phyloP scores from a whole-genome alignment of 768 basidiomycete genomes.

The Tylopilus vinaceipallidus region DNA sequence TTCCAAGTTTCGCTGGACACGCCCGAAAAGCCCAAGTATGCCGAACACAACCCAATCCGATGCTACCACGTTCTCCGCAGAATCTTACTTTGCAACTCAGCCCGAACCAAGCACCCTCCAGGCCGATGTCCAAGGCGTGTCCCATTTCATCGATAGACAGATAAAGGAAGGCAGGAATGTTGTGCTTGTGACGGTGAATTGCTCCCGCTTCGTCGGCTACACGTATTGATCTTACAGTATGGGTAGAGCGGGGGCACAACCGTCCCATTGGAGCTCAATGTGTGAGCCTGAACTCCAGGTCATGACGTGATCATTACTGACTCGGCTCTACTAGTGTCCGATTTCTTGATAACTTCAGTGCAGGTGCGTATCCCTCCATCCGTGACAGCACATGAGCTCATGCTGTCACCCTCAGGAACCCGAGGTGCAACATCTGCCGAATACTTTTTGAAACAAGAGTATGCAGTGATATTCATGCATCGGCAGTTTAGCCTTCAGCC shows the following conservation, averaged over 20 bases:
- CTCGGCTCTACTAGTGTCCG: slow-evolving; percentile 72
- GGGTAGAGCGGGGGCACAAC: slow-evolving; percentile 95
- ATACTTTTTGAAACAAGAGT: slow-evolving; percentile 91
- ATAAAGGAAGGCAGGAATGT: slow-evolving; percentile 64
- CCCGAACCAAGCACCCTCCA: slow-evolving; percentile 71
- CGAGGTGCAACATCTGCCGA: slow-evolving; percentile 97
- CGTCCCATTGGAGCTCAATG: slow-evolving; percentile 96
- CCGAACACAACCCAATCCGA: slow-evolving; percentile 11
- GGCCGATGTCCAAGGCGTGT: slow-evolving; percentile 60
- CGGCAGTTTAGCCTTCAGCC: slow-evolving; percentile 97
- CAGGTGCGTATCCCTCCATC: slow-evolving; percentile 52
- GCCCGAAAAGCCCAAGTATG: slow-evolving; percentile 14
- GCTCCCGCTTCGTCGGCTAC: slow-evolving; percentile 1
- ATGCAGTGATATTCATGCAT: slow-evolving; percentile 99
- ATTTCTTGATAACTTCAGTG: slow-evolving; percentile 98
- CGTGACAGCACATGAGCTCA: neutral
- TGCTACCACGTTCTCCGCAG: slow-evolving; percentile 65
- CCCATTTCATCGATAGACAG: slow-evolving; percentile 71
- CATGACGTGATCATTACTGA: slow-evolving; percentile 17
- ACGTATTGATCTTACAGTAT: slow-evolving; percentile 12
- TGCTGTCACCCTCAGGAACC: slow-evolving; percentile 58
- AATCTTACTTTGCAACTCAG: slow-evolving; percentile 89
- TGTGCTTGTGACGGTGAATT: slow-evolving; percentile 89
- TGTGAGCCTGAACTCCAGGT: slow-evolving; percentile 59
- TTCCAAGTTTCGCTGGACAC: neutral